Base-by-base conservation (phyloP, 352 stramenopile species). In the Phytophthora cactorum region DNA sequence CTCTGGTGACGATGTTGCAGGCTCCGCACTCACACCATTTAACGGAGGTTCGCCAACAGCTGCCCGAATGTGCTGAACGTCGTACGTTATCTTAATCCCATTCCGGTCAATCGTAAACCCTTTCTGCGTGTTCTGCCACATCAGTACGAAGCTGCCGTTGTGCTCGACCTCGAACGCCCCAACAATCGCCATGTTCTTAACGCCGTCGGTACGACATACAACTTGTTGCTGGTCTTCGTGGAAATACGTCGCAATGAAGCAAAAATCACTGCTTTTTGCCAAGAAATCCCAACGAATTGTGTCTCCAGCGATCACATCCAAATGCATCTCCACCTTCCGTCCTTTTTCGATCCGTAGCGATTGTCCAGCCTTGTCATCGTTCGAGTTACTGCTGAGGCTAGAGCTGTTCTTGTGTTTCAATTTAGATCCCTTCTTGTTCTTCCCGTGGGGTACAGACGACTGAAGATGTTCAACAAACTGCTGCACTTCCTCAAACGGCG, bases 281-380 rank as follows among this genome's bases (percentile, higher is more conserved):
- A 68, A 60, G 31, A 90, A 93, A 11, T 80, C 63, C 87, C 87
- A 95, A 15, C 69, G 59, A 50, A 95, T 78, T 4, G 72, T 74
- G 52, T 95, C 87, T 1, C 84, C 82, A 0, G 79, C 73, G 6
- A 81, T 72, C 8, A 95, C 84, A 51, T 95, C 83, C 31, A 95
- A 63, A 63, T 95, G 87, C 87, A 95, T 95, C 52, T 95, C 84
- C 47, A 91, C 70, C 29, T 80, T 89, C 10, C 87, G 80, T 5
- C 82, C 82, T 22, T 91, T 91, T 0, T 84, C 55, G 9, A 93
- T 38, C 0, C 66, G 75, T 51, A 90, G 46, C 2, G 77, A 67
- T 31, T 79, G 78, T 7, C 59, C 12, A 2, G 44, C 29, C 5
- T 58, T 63, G 0, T 68, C 74, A 56, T 53, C 31, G 7, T n/a